Percentiles rank a stretch among this genome's conserved stretches.
These are phyloP conservation scores for Pterocarpus santalinus DNA, from an alignment of 306 rosid genomes.

Conservation along the genomic window DNA sequence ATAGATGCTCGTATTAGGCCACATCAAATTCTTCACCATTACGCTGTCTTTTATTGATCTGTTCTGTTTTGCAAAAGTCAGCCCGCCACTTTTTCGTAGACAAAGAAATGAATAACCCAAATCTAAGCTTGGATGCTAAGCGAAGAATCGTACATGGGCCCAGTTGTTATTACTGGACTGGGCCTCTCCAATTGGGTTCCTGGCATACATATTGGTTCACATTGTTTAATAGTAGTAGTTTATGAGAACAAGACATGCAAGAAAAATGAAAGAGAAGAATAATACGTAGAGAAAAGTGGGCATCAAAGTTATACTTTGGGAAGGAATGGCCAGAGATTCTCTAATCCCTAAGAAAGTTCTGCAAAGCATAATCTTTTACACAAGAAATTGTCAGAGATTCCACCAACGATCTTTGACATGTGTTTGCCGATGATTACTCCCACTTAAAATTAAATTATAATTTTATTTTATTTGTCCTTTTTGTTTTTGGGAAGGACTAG, in stretches of 20 bases:
- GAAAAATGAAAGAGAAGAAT: neutral
- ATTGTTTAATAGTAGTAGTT: neutral
- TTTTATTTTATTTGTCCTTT: neutral
- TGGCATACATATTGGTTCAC: neutral
- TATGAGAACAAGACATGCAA: neutral
- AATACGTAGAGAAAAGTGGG: neutral
- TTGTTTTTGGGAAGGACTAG: neutral
- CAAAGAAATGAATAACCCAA: constrained; percentile 24
- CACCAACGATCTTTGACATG: constrained; percentile 33
- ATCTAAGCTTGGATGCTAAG: neutral
- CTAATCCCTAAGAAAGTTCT: constrained; percentile 48
- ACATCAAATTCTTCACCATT: neutral
- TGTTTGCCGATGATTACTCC: constrained; percentile 30
- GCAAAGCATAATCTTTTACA: constrained; percentile 47
- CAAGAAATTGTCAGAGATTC: constrained; percentile 54
- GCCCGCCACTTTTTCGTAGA: neutral
- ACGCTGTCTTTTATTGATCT: neutral
- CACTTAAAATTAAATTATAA: neutral
- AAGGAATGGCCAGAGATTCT: constrained; percentile 43
- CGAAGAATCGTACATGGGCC: constrained; percentile 18
- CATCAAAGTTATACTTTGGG: constrained; percentile 37
- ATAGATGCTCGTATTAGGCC: neutral
- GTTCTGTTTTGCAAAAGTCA: neutral
- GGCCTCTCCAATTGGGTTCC: constrained; percentile 24
- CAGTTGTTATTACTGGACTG: neutral